A percentile compares a stretch with the other conserved stretches of the same genome.
phyloP scores from a whole-genome alignment of 208 protist species.

The Herpetomonas tarakana region DNA sequence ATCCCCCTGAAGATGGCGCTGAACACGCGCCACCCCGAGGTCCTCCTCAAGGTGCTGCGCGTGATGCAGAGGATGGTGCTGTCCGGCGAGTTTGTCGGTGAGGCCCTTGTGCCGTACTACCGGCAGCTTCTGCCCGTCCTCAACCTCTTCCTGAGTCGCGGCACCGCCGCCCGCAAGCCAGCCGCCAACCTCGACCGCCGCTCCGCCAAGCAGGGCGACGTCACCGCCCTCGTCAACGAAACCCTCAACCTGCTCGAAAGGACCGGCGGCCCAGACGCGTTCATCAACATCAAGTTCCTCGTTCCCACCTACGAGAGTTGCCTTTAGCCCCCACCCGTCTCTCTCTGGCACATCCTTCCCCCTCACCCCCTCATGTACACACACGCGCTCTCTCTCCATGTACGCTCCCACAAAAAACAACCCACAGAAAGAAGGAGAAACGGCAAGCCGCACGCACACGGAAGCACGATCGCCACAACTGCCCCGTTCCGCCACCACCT shows the following conservation, averaged over 20 bases:
- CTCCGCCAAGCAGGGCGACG: constrained; percentile 92
- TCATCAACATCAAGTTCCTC: constrained; percentile 97
- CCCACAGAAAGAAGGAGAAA: too few species aligned
- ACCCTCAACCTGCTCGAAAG: constrained; percentile 95
- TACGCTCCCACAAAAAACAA: too few species aligned
- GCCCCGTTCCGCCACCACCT: too few species aligned
- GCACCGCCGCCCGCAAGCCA: constrained; percentile 88
- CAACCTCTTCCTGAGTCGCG: constrained; percentile 97
- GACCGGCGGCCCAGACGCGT: constrained; percentile 92
- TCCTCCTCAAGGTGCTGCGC: constrained; percentile 95
- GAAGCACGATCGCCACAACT: too few species aligned
- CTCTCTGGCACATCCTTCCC: neutral
- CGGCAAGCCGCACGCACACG: too few species aligned
- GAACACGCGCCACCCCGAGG: constrained; percentile 95
- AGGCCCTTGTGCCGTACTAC: constrained; percentile 98
- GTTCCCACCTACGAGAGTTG: constrained; percentile 92
- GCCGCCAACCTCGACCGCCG: constrained; percentile 90
- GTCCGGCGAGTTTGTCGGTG: constrained; percentile 93
- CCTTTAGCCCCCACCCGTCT: constrained; percentile 27
- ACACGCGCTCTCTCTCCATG: too few species aligned
- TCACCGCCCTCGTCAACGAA: constrained; percentile 96
- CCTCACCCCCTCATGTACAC: too few species aligned
- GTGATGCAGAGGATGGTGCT: constrained; percentile 96
- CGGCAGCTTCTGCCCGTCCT: constrained; percentile 98
- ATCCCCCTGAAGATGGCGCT: constrained; percentile 98